Conservation (phyloP, 768 basidiomycete genomes). For the Agaricus subrufescens region DNA sequence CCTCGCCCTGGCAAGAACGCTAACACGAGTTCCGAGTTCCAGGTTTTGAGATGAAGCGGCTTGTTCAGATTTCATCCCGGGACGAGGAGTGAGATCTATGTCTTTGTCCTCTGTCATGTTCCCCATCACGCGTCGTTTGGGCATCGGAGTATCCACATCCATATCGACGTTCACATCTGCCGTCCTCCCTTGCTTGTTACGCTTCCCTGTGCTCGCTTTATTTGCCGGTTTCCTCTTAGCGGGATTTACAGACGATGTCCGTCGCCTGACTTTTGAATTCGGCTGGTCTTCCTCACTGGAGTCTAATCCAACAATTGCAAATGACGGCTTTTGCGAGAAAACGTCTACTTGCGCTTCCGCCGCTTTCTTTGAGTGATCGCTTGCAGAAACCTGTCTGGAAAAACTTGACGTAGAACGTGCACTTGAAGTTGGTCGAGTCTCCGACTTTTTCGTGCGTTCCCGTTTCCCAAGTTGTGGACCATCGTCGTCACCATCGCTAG, state of each 20-base stretch:
- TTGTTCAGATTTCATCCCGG: background rate
- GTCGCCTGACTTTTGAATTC: background rate
- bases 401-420: background rate
- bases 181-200: background rate
- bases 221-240: background rate
- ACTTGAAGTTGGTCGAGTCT: background rate
- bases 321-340: background rate
- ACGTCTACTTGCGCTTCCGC: background rate
- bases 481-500: background rate
- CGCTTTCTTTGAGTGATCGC: background rate
- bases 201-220: background rate
- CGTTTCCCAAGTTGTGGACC: background rate
- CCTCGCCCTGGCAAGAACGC: background rate
- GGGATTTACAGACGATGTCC: background rate
- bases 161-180: background rate
- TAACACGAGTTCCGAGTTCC: background rate
- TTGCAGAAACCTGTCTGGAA: background rate
- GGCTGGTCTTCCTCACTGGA: background rate
- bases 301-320: background rate
- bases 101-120: background rate
- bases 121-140: background rate
- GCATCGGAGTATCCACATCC: slow-evolving; percentile 4
- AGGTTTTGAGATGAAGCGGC: background rate
- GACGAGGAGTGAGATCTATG: background rate
- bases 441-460: too few species aligned